Evolutionary conservation across 805 yeast genomes (phyloP).

Genomic region (Scheffersomyces lignosus): DNA sequence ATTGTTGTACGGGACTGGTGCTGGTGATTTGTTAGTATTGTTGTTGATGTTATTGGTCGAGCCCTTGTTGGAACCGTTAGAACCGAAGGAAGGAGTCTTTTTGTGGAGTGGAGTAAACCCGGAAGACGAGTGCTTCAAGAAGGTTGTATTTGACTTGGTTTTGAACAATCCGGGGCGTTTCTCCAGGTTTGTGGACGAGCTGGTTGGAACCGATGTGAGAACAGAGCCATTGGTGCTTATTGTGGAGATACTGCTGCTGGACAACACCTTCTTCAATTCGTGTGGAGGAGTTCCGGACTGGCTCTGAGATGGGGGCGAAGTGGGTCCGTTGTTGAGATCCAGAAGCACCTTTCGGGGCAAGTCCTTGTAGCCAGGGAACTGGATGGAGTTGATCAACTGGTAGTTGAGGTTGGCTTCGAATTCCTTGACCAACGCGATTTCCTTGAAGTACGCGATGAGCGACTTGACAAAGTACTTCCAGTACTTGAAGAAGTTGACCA

Average conservation of each 20-base stretch:
- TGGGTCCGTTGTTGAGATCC: slow-evolving; percentile 3
- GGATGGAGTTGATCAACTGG: slow-evolving; percentile 38
- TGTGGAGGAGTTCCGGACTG: slow-evolving; percentile 7
- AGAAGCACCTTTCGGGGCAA: slow-evolving; percentile 23
- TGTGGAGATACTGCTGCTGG: background rate
- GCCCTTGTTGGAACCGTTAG: too few relatives aligned
- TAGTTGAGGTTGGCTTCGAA: slow-evolving; percentile 33
- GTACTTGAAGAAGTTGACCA: slow-evolving; percentile 37
- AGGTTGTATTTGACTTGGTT: slow-evolving; percentile 18
- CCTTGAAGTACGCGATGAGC: slow-evolving; percentile 37
- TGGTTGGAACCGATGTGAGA: background rate
- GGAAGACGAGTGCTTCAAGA: background rate
- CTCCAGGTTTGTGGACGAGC: slow-evolving; percentile 1
- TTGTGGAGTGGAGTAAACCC: background rate
- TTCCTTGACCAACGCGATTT: slow-evolving; percentile 50
- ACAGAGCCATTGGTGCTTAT: background rate
- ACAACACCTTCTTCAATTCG: slow-evolving; percentile 4
- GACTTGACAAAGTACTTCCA: slow-evolving; percentile 43
- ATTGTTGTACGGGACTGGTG: slow-evolving; percentile 6
- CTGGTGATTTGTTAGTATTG: background rate
- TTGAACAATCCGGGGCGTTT: slow-evolving; percentile 24
- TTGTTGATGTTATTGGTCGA: too few relatives aligned
- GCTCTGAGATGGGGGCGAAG: background rate
- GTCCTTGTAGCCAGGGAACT: slow-evolving; percentile 47
- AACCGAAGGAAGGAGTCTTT: background rate